Base-by-base conservation (phyloP, 2,329 filamentous ascomycete genomes). In the Teratosphaeria destructans region DNA sequence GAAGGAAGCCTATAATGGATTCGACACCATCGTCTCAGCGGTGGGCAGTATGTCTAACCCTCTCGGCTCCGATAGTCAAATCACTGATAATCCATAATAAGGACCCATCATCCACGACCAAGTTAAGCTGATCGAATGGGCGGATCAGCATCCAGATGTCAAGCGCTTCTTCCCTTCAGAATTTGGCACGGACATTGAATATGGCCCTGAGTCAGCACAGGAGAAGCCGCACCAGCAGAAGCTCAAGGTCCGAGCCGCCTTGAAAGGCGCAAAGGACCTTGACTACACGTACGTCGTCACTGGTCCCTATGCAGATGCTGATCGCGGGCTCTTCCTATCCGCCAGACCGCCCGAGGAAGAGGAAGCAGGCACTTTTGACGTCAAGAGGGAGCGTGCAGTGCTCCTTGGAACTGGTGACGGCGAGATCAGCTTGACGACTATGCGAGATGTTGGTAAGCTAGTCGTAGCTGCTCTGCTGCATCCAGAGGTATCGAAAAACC, bases 151-250 rank as follows among this genome's bases (percentile, higher is more conserved):
- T 0, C 70, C 74, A 2, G 77, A 73, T 27, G 80, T 88, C 35
- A 78, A 80, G 62, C 82, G 82, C 76, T 87, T 89, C 74, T 81
- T 86, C 63, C 85, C 86, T 0, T 86, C 82, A 7, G 85, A 88
- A 69, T 88, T 85, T 67, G 83, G 83, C 59, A 87, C 82, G 1
- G 85, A 85, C 67, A 81, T 85, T 54, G 85, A 85, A 68, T 85
- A 87, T 66, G 64, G 61, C 26, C 76, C 82, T 0, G 68, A 78
- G 26, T 87, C 85, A 14, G 77, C 77, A 2, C 65, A 73, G 8
- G 87, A 90, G 72, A 82, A 80, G 67, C 85, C 87, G 2, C 87
- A 90, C 68, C 86, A 89, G 73, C 73, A 78, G 59, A 90, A 90
- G 71, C 78, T 89, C 57, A 82, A 84, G 66, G 84, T 89, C n/a